Evolutionary conservation across 192 early-diverging fungal species (phyloP).

Genomic region (Mortierella hygrophila): DNA sequence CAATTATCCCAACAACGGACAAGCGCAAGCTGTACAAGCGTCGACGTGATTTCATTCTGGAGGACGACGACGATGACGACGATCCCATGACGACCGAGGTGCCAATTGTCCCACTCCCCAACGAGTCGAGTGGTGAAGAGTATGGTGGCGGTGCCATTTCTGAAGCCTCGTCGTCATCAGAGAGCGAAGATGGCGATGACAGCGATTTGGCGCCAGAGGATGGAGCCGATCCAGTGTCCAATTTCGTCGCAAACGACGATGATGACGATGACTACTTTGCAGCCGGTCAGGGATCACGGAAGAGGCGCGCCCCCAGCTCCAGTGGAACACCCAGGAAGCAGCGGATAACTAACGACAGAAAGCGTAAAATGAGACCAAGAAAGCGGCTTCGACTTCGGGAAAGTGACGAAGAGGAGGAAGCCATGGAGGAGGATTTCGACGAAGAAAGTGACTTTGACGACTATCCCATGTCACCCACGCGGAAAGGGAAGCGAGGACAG

Average conservation of each 20-base stretch:
- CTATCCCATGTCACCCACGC: conserved; percentile 3
- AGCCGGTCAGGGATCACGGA: conserved; percentile 35
- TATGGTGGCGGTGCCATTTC: conserved; percentile 59
- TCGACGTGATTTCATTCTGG: conserved; percentile 43
- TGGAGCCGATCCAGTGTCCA: conserved; percentile 8
- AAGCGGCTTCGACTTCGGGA: conserved; percentile 47
- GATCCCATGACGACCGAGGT: conserved; percentile 59
- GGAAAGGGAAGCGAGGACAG: conserved; percentile 14
- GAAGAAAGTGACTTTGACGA: conserved; percentile 34
- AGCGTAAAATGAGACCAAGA: conserved; percentile 15
- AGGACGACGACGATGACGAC: conserved; percentile 54
- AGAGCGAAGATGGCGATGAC: conserved; percentile 72
- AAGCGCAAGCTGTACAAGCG: conserved; percentile 38
- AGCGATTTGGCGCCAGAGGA: conserved; percentile 40
- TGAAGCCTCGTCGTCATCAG: conserved; percentile 49
- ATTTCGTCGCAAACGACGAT: conserved; percentile 60
- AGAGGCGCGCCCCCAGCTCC: conserved; percentile 41
- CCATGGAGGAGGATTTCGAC: conserved; percentile 48
- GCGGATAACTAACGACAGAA: conserved; percentile 19
- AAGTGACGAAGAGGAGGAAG: conserved; percentile 40
- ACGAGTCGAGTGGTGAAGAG: conserved; percentile 73
- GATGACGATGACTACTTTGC: conserved; percentile 57
- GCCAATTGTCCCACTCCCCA: conserved; percentile 64
- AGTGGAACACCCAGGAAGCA: conserved; percentile 36
- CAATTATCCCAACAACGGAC: conserved; percentile 53